Evolutionary conservation across 192 early-diverging fungal genomes (phyloP).

Genomic region (Bifiguratus adelaidae): DNA sequence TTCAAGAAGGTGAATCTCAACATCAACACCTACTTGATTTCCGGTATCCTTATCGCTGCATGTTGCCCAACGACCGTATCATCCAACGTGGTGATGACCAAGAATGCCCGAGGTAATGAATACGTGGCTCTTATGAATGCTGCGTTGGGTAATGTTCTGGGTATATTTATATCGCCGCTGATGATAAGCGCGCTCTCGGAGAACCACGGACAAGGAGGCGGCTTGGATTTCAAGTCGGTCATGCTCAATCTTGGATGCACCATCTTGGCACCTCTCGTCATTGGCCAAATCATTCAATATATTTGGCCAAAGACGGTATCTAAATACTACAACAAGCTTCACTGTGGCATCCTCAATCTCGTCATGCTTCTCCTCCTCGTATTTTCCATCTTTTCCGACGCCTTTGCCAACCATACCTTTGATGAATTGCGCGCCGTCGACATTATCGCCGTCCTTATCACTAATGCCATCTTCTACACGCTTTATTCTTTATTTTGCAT

Average conservation of each 20-base stretch:
- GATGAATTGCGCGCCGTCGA: conserved; percentile 27
- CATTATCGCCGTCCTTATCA: conserved; percentile 36
- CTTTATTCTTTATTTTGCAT: conserved; percentile 37
- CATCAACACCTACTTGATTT: conserved; percentile 41
- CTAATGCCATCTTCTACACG: conserved; percentile 40
- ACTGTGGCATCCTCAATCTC: conserved; percentile 42
- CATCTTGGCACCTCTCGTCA: conserved; percentile 47
- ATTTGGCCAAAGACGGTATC: conserved; percentile 31
- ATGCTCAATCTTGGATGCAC: conserved; percentile 45
- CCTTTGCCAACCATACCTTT: conserved; percentile 44
- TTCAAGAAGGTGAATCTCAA: conserved; percentile 27
- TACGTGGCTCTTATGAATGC: conserved; percentile 55
- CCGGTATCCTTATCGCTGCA: conserved; percentile 53
- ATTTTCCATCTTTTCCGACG: conserved; percentile 66
- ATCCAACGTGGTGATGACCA: conserved; percentile 71
- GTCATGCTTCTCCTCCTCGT: conserved; percentile 49
- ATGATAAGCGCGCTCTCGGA: too few species aligned
- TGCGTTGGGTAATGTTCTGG: conserved; percentile 57
- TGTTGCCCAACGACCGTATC: conserved; percentile 63
- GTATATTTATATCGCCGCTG: conserved; percentile 45
- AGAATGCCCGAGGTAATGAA: conserved; percentile 54
- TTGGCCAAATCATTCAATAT: conserved; percentile 46
- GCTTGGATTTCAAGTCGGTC: conserved; percentile 37
- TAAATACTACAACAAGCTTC: conserved; percentile 30
- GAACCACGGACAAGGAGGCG: too few species aligned